phyloP scores from a whole-genome alignment of 2,329 filamentous ascomycete genomes.

The Parafenestella ontariensis region DNA sequence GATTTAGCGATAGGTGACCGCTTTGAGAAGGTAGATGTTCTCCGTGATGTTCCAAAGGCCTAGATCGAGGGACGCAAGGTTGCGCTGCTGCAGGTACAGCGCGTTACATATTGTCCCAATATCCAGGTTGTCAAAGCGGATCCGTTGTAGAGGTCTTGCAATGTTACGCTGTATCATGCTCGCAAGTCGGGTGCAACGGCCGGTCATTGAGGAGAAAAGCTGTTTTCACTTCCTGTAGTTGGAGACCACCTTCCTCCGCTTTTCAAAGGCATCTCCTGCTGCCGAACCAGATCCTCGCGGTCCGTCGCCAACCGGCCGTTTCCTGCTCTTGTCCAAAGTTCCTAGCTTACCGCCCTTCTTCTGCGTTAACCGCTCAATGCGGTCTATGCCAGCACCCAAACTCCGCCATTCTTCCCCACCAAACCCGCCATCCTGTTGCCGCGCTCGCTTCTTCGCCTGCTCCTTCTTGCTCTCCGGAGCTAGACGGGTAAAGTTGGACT shows the following conservation, averaged over 20 bases:
- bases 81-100: background rate
- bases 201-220: background rate
- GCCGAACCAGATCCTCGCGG: slow-evolving; percentile 69
- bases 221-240: slow-evolving; percentile 29
- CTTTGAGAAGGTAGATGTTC: background rate
- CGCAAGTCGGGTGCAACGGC: background rate
- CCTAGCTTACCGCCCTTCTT: slow-evolving; percentile 63
- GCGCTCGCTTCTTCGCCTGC: slow-evolving; percentile 64
- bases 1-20: background rate
- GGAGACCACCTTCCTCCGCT: slow-evolving; percentile 48
- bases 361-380: slow-evolving; percentile 83
- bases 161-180: background rate
- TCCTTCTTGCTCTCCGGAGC: slow-evolving; percentile 91
- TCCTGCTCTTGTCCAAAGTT: slow-evolving; percentile 82
- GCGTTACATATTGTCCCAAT: background rate
- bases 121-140: background rate
- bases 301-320: slow-evolving; percentile 77
- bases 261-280: slow-evolving; percentile 75
- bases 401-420: slow-evolving; percentile 94
- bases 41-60: background rate
- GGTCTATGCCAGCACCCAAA: slow-evolving; percentile 82
- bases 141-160: background rate
- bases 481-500: slow-evolving; percentile 87
- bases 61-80: background rate
- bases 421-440: slow-evolving; percentile 63